Percentiles rank a stretch among this genome's conserved stretches.
phyloP scores from a whole-genome alignment of 345 rosid species.

The Sonneratia caseolaris region DNA sequence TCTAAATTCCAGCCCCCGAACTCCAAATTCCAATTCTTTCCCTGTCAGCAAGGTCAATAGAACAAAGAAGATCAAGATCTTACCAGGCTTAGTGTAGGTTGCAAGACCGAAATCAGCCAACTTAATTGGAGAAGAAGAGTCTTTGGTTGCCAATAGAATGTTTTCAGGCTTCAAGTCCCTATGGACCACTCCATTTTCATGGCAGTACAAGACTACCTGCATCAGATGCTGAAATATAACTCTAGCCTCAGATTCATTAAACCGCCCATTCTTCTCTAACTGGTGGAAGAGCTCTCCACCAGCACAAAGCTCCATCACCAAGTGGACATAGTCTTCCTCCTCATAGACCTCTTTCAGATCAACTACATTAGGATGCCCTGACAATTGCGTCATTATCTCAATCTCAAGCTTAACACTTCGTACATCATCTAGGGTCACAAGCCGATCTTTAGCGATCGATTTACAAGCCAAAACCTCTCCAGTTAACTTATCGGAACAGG shows the following conservation, averaged over 20 bases:
- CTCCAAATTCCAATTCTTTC: not conserved
- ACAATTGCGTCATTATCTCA: constrained; percentile 57
- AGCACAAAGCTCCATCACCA: constrained; percentile 72
- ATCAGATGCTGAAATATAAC: constrained; percentile 51
- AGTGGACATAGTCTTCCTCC: constrained; percentile 49
- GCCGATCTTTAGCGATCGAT: constrained; percentile 51
- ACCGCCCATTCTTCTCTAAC: constrained; percentile 48
- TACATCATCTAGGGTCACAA: constrained; percentile 46
- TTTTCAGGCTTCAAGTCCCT: constrained; percentile 67
- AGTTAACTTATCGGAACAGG: constrained; percentile 45
- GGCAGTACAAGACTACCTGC: constrained; percentile 54
- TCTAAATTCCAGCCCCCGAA: not conserved
- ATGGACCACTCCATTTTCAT: constrained; percentile 56
- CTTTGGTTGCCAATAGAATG: constrained; percentile 46
- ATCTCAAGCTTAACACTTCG: constrained; percentile 56
- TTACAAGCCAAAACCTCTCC: constrained; percentile 59
- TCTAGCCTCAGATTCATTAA: constrained; percentile 45
- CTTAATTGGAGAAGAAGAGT: constrained; percentile 50
- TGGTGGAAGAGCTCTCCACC: constrained; percentile 62
- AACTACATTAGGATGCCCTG: constrained; percentile 66
- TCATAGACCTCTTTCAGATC: constrained; percentile 63
- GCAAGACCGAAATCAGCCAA: constrained; percentile 73
- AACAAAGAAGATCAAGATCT: constrained; percentile 4
- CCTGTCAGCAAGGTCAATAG: not conserved
- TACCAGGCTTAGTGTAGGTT: constrained; percentile 51